A percentile compares a stretch with the other conserved stretches of the same genome.
Evolutionary conservation across 2,329 filamentous ascomycete species (phyloP).

Genomic region (Emergomyces pasteurianus): DNA sequence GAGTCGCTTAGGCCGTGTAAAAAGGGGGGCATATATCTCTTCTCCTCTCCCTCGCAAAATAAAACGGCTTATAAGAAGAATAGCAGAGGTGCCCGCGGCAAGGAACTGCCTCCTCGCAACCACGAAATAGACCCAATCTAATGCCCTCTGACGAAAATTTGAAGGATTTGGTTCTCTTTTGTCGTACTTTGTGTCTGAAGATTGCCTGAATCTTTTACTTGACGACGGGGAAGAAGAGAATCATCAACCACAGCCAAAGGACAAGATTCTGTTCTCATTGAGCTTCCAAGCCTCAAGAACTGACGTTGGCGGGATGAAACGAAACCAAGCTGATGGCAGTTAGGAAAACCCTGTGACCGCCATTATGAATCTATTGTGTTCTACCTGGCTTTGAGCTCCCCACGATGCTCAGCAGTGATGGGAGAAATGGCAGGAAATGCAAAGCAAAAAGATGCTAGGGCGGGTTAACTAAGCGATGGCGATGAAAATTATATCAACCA

Average conservation of each 20-base stretch:
- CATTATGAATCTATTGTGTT: constrained; percentile 3
- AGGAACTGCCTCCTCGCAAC: neutral
- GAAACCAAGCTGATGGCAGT: neutral
- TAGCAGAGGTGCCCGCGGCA: neutral
- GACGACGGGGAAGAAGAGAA: neutral
- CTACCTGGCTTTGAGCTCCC: neutral
- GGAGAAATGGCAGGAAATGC: neutral
- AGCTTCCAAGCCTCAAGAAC: neutral
- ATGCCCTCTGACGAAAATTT: neutral
- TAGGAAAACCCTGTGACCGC: neutral
- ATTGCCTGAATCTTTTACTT: neutral
- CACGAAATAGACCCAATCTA: no score
- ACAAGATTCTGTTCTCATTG: neutral
- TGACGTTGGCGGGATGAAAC: neutral
- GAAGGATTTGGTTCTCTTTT: neutral
- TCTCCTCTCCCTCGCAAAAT: neutral
- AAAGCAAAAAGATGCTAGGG: neutral
- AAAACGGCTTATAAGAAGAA: neutral
- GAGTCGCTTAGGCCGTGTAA: neutral
- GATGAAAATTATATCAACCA: neutral
- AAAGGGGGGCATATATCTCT: neutral
- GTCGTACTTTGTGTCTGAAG: neutral
- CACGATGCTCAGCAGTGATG: neutral
- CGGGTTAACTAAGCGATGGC: neutral
- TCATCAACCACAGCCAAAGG: neutral